Base-by-base conservation (phyloP, 805 yeast species). In the Yarrowia porcina region DNA sequence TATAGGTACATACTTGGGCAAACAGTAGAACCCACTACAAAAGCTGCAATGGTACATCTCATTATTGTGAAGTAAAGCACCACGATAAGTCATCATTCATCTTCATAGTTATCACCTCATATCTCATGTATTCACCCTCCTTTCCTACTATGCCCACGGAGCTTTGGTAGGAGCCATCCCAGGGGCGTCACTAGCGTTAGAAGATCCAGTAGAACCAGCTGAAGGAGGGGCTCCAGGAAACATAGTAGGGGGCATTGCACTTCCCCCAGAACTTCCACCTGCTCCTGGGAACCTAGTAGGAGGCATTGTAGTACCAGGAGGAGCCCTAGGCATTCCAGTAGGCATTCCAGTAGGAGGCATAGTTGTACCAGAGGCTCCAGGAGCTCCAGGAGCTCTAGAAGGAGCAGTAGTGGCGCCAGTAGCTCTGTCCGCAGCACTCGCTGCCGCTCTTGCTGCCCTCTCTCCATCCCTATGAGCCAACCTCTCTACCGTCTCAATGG, bases 121-220 rank as follows among this genome's bases (percentile, higher is more conserved):
- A n/a, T n/a, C n/a, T n/a, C n/a, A n/a, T n/a, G n/a, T 25, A 25
- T 8, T 25, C 28, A 25, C 8, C 28, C 8, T 25, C 28, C 4
- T 25, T 8, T 25, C 23, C 27, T 44, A 36, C n/a, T 27, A 38
- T 2, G 66, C 66, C 66, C 66, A 65, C 4, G 66, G 66, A 23
- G 66, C 66, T 23, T 50, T 65, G 2, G 63, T 49, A 11, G 52
- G 57, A 11, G 45, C 20, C 45, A 41, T 41, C 0, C 45, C 45
- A 3, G 45, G 41, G 9, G 41, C 41, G 9, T 32, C 35, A 10
- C n/a, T n/a, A n/a, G n/a, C n/a, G n/a, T n/a, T n/a, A n/a, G n/a
- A n/a, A n/a, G n/a, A n/a, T n/a, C n/a, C n/a, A n/a, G n/a, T n/a
- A n/a, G n/a, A n/a, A n/a, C n/a, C n/a, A n/a, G n/a, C n/a, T n/a